A percentile compares a stretch with the other conserved stretches of the same genome.
These are phyloP conservation scores for Candida quercuum DNA, from an alignment of 805 yeast genomes.

Conservation along the genomic window DNA sequence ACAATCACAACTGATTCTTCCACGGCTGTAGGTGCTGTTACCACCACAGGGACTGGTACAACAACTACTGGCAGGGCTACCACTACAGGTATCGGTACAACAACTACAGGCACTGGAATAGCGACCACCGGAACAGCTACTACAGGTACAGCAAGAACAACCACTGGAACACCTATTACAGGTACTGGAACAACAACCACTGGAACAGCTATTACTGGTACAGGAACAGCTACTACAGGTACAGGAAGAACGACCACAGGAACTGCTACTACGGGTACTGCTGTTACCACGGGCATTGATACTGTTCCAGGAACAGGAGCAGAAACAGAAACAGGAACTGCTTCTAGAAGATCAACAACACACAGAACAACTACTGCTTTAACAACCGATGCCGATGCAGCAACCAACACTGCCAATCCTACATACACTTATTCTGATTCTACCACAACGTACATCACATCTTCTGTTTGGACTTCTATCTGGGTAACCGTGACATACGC, in stretches of 20 bases:
- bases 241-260: slow-evolving; percentile 23
- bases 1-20: slow-evolving; percentile 8
- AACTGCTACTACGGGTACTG: slow-evolving; percentile 28
- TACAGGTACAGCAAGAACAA: slow-evolving; percentile 9
- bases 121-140: slow-evolving; percentile 15
- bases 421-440: slow-evolving; percentile 24
- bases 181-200: slow-evolving; percentile 13
- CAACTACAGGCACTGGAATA: slow-evolving; percentile 9
- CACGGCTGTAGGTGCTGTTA: slow-evolving; percentile 10
- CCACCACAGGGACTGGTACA: slow-evolving; percentile 10
- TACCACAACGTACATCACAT: slow-evolving; percentile 26
- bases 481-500: slow-evolving; percentile 49
- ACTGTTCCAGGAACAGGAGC: slow-evolving; percentile 3
- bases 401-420: slow-evolving; percentile 16
- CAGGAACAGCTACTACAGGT: slow-evolving; percentile 23
- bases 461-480: slow-evolving; percentile 29
- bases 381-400: slow-evolving; percentile 9
- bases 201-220: slow-evolving; percentile 10
- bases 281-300: slow-evolving; percentile 15
- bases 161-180: slow-evolving; percentile 10
- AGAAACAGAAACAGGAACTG: slow-evolving; percentile 5
- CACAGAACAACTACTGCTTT: slow-evolving; percentile 19
- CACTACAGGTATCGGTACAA: slow-evolving; percentile 13
- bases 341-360: slow-evolving; percentile 8
- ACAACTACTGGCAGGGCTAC: slow-evolving; percentile 17